phyloP scores from a whole-genome alignment of 345 rosid genomes.

The Eucalyptus globulus region DNA sequence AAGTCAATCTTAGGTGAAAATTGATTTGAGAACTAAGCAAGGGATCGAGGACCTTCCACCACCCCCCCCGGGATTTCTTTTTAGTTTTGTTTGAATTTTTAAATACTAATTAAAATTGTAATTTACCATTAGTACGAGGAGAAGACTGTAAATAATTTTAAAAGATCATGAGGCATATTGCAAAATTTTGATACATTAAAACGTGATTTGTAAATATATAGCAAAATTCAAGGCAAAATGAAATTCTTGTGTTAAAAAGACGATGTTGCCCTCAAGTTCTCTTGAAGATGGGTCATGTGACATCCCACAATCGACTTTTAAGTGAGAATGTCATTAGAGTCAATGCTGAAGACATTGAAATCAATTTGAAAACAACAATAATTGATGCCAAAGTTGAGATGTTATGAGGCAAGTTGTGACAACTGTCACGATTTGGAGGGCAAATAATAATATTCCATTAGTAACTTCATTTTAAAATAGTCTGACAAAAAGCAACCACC shows the following conservation, averaged over 20 bases:
- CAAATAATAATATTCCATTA: no score
- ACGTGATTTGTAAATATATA: neutral
- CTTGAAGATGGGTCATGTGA: neutral
- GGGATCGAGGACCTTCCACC: no score
- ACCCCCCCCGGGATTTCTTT: no score
- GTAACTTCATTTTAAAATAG: neutral
- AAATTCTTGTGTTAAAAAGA: neutral
- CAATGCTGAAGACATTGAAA: neutral
- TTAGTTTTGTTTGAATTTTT: no score
- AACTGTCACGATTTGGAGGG: fast-evolving
- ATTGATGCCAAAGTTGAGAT: neutral
- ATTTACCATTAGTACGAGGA: neutral
- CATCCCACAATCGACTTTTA: neutral
- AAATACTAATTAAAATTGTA: neutral
- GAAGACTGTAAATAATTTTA: neutral
- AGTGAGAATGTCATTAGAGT: neutral
- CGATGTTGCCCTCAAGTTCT: neutral
- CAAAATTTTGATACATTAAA: neutral
- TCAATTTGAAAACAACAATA: neutral
- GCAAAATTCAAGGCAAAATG: neutral
- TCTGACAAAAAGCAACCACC: fast-evolving
- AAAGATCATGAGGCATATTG: neutral
- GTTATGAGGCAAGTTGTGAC: neutral
- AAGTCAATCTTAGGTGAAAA: neutral
- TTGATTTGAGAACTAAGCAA: neutral